Evolutionary conservation across 371 early-diverging fungal species (phyloP).

Genomic region (Mortierella sp.): DNA sequence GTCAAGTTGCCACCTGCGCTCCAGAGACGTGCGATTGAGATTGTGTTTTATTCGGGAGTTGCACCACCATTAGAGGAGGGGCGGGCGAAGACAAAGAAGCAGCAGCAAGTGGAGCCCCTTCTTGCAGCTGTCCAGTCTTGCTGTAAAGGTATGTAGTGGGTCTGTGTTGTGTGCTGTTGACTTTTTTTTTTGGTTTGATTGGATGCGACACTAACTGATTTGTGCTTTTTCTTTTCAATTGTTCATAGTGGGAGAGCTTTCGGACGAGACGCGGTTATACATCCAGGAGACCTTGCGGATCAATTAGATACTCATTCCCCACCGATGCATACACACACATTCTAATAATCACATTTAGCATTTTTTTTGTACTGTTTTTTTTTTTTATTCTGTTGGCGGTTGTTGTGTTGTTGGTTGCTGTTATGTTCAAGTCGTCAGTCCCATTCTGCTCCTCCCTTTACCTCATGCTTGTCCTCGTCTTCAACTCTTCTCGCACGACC

Average conservation of each 20-base stretch:
- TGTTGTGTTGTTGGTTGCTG: neutral
- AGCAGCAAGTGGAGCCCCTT: constrained; percentile 28
- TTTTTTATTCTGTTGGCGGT: neutral
- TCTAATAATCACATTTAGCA: neutral
- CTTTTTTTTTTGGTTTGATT: neutral
- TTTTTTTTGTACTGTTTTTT: neutral
- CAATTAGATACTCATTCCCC: neutral
- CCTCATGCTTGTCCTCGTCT: neutral
- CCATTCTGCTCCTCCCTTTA: neutral
- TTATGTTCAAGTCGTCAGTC: neutral
- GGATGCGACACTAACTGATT: neutral
- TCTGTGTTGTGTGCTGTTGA: neutral
- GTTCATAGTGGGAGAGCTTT: constrained; percentile 34
- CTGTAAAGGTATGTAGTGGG: constrained; percentile 32
- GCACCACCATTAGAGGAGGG: neutral
- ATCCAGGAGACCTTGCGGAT: constrained; percentile 47
- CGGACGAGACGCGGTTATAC: constrained; percentile 43
- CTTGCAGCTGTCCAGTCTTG: constrained; percentile 48
- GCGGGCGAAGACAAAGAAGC: constrained; percentile 9
- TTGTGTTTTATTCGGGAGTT: constrained; percentile 60
- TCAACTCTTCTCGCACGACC: neutral
- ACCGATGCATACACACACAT: neutral
- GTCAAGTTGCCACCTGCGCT: constrained; percentile 59
- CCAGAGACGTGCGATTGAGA: constrained; percentile 66
- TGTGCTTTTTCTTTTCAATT: neutral